Evolutionary conservation across 2,329 filamentous ascomycete genomes (phyloP).

Genomic region (Trichoderma gracile): DNA sequence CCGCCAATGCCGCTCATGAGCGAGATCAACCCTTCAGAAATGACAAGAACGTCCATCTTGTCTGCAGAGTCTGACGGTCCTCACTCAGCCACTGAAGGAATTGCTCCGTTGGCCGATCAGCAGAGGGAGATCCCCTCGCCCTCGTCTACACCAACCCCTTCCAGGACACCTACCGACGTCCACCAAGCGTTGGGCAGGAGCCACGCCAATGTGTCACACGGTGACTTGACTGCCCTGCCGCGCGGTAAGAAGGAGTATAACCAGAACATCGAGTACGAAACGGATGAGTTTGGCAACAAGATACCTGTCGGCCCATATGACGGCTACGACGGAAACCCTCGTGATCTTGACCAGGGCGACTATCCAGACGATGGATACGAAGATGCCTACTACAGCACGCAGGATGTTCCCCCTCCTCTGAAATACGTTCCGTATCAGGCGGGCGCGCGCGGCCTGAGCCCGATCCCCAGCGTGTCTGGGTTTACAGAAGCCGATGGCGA

Average conservation of each 20-base stretch:
- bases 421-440: conserved; percentile 69
- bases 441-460: conserved; percentile 74
- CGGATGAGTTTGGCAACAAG: conserved; percentile 48
- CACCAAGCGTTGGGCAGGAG: conserved; percentile 66
- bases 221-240: conserved; percentile 57
- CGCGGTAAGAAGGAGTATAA: conserved; percentile 48
- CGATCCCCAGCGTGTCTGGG: conserved; percentile 89
- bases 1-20: conserved; percentile 88
- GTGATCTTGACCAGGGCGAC: conserved; percentile 36
- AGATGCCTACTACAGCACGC: conserved; percentile 56
- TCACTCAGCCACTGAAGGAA: conserved; percentile 65
- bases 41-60: conserved; percentile 84
- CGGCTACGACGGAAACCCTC: conserved; percentile 40
- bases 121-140: conserved; percentile 61
- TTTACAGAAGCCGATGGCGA: conserved; percentile 71
- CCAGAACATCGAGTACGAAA: conserved; percentile 53
- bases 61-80: conserved; percentile 78
- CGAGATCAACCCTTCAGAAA: conserved; percentile 79
- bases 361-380: conserved; percentile 46
- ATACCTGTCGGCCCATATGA: conserved; percentile 47
- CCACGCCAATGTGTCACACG: conserved; percentile 64
- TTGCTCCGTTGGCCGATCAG: conserved; percentile 64
- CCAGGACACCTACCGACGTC: conserved; percentile 53
- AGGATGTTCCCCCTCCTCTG: conserved; percentile 64
- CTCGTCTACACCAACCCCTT: conserved; percentile 63